A percentile compares a stretch with the other conserved stretches of the same genome.
phyloP scores from a whole-genome alignment of 805 yeast species.

The Saccharomycopsis schoenii region DNA sequence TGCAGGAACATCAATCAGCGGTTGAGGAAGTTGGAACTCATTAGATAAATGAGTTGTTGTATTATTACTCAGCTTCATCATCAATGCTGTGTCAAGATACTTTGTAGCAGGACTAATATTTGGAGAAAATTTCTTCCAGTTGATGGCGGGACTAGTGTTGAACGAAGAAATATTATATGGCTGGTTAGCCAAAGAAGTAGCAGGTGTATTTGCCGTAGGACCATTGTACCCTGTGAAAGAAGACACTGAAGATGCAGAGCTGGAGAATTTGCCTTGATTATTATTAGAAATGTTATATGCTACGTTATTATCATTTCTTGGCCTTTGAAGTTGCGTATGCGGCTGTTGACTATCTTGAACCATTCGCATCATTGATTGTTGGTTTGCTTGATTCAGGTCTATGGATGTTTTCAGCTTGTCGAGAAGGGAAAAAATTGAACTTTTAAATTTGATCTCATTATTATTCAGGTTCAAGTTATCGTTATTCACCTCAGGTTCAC shows the following conservation, averaged over 20 bases:
- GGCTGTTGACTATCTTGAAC: not conserved
- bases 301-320: not conserved
- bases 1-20: slow-evolving; percentile 14
- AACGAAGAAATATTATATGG: not conserved
- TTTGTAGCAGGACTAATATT: slow-evolving; percentile 14
- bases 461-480: not conserved
- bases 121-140: slow-evolving; percentile 13
- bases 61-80: slow-evolving; percentile 18
- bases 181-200: not conserved
- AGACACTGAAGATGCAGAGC: not conserved
- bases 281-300: not conserved
- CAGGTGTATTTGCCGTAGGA: not conserved
- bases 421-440: not conserved
- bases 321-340: not conserved
- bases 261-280: not conserved
- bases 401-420: not conserved
- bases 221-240: not conserved
- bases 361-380: not conserved
- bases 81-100: slow-evolving; percentile 5
- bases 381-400: not conserved
- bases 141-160: not conserved
- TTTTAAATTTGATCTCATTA: not conserved
- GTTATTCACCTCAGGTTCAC: not conserved
- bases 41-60: slow-evolving; percentile 14
- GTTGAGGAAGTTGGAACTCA: slow-evolving; percentile 15